These are phyloP conservation scores for Actinomortierella ambigua DNA, from an alignment of 371 early-diverging fungal genomes.

Conservation along the genomic window DNA sequence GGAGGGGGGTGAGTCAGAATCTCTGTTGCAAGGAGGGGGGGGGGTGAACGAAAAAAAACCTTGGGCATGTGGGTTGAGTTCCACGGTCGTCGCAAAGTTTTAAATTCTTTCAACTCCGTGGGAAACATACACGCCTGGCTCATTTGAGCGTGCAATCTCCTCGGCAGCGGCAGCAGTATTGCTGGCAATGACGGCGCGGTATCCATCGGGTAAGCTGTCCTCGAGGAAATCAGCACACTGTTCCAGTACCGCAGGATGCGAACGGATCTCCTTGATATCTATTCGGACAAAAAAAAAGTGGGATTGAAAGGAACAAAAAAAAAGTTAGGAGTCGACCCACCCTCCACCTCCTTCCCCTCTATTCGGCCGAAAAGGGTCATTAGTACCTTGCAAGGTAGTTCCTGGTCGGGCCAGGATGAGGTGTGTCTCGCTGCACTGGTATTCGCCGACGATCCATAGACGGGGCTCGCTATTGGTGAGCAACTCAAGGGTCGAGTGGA, in stretches of 20 bases:
- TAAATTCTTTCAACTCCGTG: not conserved
- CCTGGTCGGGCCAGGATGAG: conserved; percentile 36
- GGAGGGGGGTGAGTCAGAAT: no score
- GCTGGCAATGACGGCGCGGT: conserved; percentile 36
- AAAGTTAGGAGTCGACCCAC: no score
- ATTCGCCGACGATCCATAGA: conserved; percentile 45
- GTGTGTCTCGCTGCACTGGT: conserved; percentile 39
- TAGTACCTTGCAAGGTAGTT: conserved; percentile 24
- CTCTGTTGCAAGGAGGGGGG: no score
- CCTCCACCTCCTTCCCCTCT: not conserved
- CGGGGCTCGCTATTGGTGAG: conserved; percentile 34
- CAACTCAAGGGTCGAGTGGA: conserved; percentile 40
- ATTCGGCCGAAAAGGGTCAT: not conserved
- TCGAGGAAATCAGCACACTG: conserved; percentile 43
- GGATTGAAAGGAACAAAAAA: conserved; percentile 1
- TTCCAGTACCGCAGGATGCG: conserved; percentile 40
- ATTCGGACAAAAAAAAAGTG: no score
- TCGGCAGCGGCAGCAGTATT: conserved; percentile 41
- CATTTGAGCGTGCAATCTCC: conserved; percentile 23
- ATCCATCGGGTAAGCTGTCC: conserved; percentile 23
- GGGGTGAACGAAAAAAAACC: no score
- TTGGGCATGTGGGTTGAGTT: no score
- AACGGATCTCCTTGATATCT: conserved; percentile 38
- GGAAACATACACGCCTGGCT: conserved; percentile 24
- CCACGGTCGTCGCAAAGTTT: not conserved